Conservation (phyloP, 2,329 filamentous ascomycete species). For the Ophiosphaerella korrae region DNA sequence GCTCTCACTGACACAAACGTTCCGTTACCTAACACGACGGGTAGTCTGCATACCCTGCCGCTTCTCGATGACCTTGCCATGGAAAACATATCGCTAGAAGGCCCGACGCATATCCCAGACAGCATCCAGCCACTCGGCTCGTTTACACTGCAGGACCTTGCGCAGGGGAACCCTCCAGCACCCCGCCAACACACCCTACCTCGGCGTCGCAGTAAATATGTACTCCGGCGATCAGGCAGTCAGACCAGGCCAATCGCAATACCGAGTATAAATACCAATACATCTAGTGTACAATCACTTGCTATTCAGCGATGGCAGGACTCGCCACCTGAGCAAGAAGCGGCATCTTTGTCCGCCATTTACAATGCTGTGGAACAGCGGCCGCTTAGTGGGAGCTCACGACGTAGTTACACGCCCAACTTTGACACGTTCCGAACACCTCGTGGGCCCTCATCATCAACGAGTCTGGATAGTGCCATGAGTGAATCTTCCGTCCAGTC, state of each 20-base stretch:
- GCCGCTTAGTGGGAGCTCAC: slow-evolving; percentile 7
- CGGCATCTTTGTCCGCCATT: slow-evolving; percentile 66
- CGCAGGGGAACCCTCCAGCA: not conserved
- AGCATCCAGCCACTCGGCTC: not conserved
- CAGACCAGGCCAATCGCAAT: slow-evolving; percentile 15
- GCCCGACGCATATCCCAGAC: not conserved
- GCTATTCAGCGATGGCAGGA: slow-evolving; percentile 68
- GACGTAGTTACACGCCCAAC: slow-evolving; percentile 28
- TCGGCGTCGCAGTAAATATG: slow-evolving; percentile 23
- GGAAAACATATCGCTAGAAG: not conserved
- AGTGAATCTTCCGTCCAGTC: slow-evolving; percentile 54
- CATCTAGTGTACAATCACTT: slow-evolving; percentile 18
- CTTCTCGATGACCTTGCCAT: not conserved
- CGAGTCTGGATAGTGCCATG: slow-evolving; percentile 50
- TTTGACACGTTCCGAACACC: slow-evolving; percentile 32
- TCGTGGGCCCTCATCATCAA: slow-evolving; percentile 52
- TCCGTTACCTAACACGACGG: not conserved
- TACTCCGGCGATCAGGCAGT: slow-evolving; percentile 11
- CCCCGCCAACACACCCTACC: slow-evolving; percentile 17
- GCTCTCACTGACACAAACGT: not conserved
- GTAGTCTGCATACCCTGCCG: not conserved
- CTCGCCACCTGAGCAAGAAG: slow-evolving; percentile 69
- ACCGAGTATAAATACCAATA: not conserved
- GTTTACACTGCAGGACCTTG: not conserved
- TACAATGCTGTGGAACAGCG: slow-evolving; percentile 57